Percentiles rank a stretch among this genome's conserved stretches.
Evolutionary conservation across 768 basidiomycete species (phyloP).

Genomic region (Russula brevipes): DNA sequence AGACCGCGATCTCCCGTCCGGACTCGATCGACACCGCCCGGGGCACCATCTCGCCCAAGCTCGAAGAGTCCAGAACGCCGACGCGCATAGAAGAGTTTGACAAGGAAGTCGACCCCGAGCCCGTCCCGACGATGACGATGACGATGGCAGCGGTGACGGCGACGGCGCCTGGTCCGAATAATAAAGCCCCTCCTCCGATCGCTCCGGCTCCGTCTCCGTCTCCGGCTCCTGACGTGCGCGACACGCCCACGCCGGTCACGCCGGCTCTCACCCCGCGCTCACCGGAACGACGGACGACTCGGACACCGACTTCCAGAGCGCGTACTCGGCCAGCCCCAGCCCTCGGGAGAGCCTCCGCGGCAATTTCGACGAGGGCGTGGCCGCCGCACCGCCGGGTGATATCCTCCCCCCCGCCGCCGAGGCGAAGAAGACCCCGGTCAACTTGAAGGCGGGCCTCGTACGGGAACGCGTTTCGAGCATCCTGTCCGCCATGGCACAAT

Average conservation of each 20-base stretch:
- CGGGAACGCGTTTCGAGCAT: slow-evolving; percentile 55
- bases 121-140: not conserved
- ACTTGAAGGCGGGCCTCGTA: slow-evolving; percentile 33
- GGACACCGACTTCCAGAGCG: slow-evolving; percentile 72
- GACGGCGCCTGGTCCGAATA: not conserved
- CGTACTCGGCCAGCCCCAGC: slow-evolving; percentile 58
- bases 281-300: slow-evolving; percentile 28
- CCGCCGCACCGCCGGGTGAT: not conserved
- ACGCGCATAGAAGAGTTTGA: slow-evolving; percentile 8
- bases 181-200: too few species aligned
- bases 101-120: not conserved
- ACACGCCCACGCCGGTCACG: slow-evolving; percentile 18
- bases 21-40: slow-evolving; percentile 34
- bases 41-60: slow-evolving; percentile 22
- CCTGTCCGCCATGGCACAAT: slow-evolving; percentile 45
- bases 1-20: slow-evolving; percentile 33
- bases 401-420: slow-evolving; percentile 26
- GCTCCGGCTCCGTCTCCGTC: not conserved
- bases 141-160: not conserved
- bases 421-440: slow-evolving; percentile 29
- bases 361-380: slow-evolving; percentile 35
- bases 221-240: not conserved
- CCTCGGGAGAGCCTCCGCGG: slow-evolving; percentile 58
- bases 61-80: slow-evolving; percentile 6
- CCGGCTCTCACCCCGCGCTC: slow-evolving; percentile 26